Evolutionary conservation across 305 asterid genomes (phyloP).

Genomic region (Fraxinus nigra): DNA sequence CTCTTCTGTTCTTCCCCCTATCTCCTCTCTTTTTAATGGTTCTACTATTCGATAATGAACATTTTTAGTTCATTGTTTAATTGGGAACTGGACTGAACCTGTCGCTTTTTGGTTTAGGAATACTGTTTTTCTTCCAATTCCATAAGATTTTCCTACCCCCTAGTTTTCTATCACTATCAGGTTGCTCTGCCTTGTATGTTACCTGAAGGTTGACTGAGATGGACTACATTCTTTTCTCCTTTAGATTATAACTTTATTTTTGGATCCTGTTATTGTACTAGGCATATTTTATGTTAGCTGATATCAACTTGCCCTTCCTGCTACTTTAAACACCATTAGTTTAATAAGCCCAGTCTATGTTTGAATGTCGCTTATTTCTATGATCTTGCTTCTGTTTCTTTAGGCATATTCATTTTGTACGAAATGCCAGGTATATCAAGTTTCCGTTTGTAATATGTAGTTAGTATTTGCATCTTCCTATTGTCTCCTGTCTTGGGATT

Average conservation of each 20-base stretch:
- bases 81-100: neutral
- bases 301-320: neutral
- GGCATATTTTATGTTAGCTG: neutral
- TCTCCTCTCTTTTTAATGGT: neutral
- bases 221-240: neutral
- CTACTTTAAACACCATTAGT: neutral
- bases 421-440: neutral
- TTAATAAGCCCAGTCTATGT: neutral
- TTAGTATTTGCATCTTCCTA: neutral
- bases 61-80: neutral
- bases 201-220: neutral
- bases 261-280: neutral
- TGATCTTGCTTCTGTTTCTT: neutral
- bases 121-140: neutral
- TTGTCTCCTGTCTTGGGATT: neutral
- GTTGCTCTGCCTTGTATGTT: neutral
- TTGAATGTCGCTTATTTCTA: neutral
- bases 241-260: neutral
- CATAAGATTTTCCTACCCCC: neutral
- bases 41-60: neutral
- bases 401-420: neutral
- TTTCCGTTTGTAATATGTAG: neutral
- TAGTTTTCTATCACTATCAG: neutral
- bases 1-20: neutral
- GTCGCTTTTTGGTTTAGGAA: neutral